A percentile compares a stretch with the other conserved stretches of the same genome.
Conservation (phyloP, 805 yeast genomes). For the Metahyphopichia silvanorum region DNA sequence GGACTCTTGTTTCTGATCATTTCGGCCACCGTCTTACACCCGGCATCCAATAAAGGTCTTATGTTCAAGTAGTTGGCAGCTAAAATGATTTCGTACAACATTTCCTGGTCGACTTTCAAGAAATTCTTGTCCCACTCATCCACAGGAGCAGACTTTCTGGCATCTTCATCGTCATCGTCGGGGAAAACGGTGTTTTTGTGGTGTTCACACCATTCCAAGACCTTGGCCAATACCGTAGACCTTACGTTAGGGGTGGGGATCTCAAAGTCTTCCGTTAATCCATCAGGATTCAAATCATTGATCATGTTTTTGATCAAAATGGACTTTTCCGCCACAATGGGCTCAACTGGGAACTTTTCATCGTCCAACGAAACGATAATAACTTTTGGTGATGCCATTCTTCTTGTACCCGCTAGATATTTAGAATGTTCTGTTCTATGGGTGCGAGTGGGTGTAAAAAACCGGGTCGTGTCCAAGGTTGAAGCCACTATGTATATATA, state of each 20-base stretch:
- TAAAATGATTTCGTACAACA: constrained; percentile 74
- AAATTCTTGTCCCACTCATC: constrained; percentile 96
- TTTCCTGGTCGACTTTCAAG: constrained; percentile 88
- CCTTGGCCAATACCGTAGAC: constrained; percentile 81
- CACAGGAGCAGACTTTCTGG: constrained; percentile 85
- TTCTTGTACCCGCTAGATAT: no score
- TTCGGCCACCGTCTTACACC: constrained; percentile 79
- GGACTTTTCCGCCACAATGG: constrained; percentile 83
- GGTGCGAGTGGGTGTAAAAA: no score
- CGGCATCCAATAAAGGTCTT: constrained; percentile 71
- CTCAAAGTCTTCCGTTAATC: constrained; percentile 66
- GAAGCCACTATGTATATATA: no score
- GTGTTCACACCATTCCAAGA: constrained; percentile 95
- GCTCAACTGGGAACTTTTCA: constrained; percentile 72
- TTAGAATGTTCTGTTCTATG: no score
- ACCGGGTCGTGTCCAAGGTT: no score
- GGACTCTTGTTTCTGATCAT: constrained; percentile 80
- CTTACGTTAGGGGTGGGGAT: constrained; percentile 91
- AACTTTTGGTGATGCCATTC: constrained; percentile 35
- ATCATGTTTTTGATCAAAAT: constrained; percentile 82
- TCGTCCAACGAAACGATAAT: constrained; percentile 76
- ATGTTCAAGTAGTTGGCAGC: constrained; percentile 82
- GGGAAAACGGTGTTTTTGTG: constrained; percentile 79
- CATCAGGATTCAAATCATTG: constrained; percentile 60
- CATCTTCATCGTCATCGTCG: constrained; percentile 78